Evolutionary conservation across 2,329 filamentous ascomycete genomes (phyloP), one percentile per base, ranked within the genome.

Genomic region (Didymella pomorum): DNA sequence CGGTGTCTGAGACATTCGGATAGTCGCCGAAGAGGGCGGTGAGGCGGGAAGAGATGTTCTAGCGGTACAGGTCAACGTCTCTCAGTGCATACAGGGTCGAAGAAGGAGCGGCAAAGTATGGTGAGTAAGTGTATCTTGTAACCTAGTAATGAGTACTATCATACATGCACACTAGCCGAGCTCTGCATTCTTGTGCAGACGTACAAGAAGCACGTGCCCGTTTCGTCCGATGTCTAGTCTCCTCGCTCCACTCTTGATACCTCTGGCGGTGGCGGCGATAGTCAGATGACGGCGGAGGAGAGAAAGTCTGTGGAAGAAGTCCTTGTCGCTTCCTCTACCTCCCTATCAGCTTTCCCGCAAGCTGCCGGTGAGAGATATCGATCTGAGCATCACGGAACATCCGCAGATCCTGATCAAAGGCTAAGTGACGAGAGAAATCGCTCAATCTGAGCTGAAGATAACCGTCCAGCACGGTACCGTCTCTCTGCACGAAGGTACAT

Each of bases 1-100:
- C 46, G n/a, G 46, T 39, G 46, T 26, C 46, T 39, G 46, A 49
- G 46, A 49, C 46, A 39, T 49, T 9, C 8, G 10, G 29, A n/a
- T 9, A 6, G 31, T 37, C 45, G 45, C 45, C 31, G 20, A 11
- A 37, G 20, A 16, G 41, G 23, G 37, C 37, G 37, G 37, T 41
- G 20, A 23, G 37, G 11, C 8, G 8, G 18, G 18, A 39, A 39
- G 10, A 18, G 18, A 39, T 20, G 11, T 20, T 20, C 35, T 3
- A 20, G 35, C n/a, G n/a, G 8, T 20, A 9, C 20, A 20, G 11
- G 6, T 20, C 4, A 39, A 20, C 9, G 35, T 20, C 31, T 25
- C 23, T 25, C 23, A 25, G 23, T 25, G 23, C 7, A 3, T 7
- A 25, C 23, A 25, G 23, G 23, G 7, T 25, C 23, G n/a, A n/a